A percentile compares a stretch with the other conserved stretches of the same genome.
These are phyloP conservation scores for Penicillium occitanis DNA, from an alignment of 2,329 filamentous ascomycete genomes.

Conservation along the genomic window DNA sequence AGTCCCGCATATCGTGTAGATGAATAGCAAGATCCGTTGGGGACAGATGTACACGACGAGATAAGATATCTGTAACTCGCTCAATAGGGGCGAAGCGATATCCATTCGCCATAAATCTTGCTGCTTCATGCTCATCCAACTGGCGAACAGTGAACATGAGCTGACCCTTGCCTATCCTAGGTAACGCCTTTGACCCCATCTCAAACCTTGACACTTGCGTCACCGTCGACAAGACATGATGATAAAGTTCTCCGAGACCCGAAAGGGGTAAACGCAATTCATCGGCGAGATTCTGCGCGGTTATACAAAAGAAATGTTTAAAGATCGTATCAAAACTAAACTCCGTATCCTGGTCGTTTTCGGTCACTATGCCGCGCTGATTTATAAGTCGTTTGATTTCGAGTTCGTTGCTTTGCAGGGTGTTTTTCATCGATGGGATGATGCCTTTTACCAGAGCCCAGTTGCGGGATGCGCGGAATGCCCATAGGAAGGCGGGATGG, in stretches of 20 bases:
- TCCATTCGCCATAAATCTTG: slow-evolving; percentile 66
- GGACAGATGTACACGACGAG: slow-evolving; percentile 72
- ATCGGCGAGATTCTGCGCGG: slow-evolving; percentile 70
- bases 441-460: slow-evolving; percentile 70
- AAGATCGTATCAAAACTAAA: slow-evolving; percentile 74
- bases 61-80: slow-evolving; percentile 68
- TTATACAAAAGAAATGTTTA: slow-evolving; percentile 78
- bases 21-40: slow-evolving; percentile 60
- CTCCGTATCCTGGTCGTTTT: slow-evolving; percentile 55
- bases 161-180: slow-evolving; percentile 64
- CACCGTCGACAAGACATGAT: slow-evolving; percentile 71
- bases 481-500: slow-evolving; percentile 83
- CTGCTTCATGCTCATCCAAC: slow-evolving; percentile 58
- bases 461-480: slow-evolving; percentile 76
- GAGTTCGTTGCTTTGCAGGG: slow-evolving; percentile 58
- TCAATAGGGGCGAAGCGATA: slow-evolving; percentile 73
- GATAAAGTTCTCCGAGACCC: slow-evolving; percentile 68
- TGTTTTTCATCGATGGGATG: slow-evolving; percentile 69
- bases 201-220: slow-evolving; percentile 33
- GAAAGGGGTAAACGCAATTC: slow-evolving; percentile 63
- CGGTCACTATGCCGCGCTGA: slow-evolving; percentile 39
- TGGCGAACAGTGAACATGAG: slow-evolving; percentile 75
- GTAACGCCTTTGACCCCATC: slow-evolving; percentile 24
- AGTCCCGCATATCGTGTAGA: slow-evolving; percentile 64
- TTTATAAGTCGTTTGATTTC: slow-evolving; percentile 51